These are phyloP conservation scores for Rhodotorula diobovata DNA, from an alignment of 768 basidiomycete genomes.

Conservation along the genomic window DNA sequence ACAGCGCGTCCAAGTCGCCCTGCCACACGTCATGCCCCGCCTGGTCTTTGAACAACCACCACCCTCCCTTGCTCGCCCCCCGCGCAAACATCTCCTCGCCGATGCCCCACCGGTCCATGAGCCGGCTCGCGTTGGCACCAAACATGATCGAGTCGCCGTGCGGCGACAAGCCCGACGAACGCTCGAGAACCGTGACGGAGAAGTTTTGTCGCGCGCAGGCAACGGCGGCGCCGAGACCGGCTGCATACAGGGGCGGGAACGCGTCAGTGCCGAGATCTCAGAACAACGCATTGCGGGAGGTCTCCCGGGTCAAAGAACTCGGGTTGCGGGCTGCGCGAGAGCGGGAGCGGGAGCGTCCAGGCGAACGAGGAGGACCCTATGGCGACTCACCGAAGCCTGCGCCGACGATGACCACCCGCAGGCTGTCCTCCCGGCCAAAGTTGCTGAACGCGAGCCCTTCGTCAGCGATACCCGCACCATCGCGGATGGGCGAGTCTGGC, in stretches of 20 bases:
- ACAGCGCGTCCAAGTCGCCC: conserved; percentile 4
- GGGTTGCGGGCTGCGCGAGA: neutral
- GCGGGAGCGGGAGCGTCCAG: neutral
- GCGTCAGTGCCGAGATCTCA: neutral
- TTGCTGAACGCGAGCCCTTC: neutral
- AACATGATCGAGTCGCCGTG: conserved; percentile 37
- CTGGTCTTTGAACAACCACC: conserved; percentile 23
- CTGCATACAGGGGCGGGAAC: neutral
- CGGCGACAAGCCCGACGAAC: conserved; percentile 18
- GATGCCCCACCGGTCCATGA: conserved; percentile 32
- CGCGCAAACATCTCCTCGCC: conserved; percentile 23
- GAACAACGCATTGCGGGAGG: too few species aligned
- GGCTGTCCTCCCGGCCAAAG: neutral
- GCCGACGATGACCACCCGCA: conserved; percentile 30
- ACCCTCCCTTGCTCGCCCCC: neutral
- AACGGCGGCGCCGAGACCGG: conserved; percentile 34
- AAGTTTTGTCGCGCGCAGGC: conserved; percentile 35
- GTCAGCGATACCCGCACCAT: neutral
- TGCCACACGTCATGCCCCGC: neutral
- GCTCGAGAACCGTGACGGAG: conserved; percentile 29
- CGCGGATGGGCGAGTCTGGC: too few species aligned
- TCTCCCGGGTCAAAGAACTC: neutral
- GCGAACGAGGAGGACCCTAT: neutral
- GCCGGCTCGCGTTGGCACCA: conserved; percentile 19
- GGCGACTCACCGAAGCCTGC: conserved; percentile 34